Evolutionary conservation across 1,284 basidiomycete species (phyloP), one percentile per base, ranked within the genome.

Genomic region (Flammula alnicola): DNA sequence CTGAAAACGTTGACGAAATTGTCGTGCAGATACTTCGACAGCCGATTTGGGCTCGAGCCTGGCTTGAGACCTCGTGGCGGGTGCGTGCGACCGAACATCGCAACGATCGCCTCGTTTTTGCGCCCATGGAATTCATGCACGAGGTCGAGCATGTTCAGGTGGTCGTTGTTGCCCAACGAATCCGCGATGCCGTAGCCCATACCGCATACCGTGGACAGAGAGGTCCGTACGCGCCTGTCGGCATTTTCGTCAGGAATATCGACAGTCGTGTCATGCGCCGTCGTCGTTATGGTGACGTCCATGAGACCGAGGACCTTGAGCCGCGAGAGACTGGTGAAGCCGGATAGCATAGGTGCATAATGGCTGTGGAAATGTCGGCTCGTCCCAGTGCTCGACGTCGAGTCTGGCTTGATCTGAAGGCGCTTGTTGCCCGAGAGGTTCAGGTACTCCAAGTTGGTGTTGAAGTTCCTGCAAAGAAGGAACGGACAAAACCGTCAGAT

Each of bases 101-200:
- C 97, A 63, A 99, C 96, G 19, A 99, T 76, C n/a, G 92, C 93
- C 69, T 97, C 92, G 61, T 87, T 81, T 37, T 83, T 79, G 47
- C 77, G 74, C 30, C 83, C 86, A 6, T 91, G 84, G 73, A 96
- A 97, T 56, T 91, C 81, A 16, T 94, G 84, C 5, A 96, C 95
- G 20, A 98, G 79, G 68, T 99, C 96, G 57, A 96, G 84, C 84
- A 97, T 93, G 44, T 85, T 90, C 31, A 98, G 79, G 44, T 86
- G 80, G 42, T 92, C 89, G 41, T 82, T 79, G 51, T 76, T 76
- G 26, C 95, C 94, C 27, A 99, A 75, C 11, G 91, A 92, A 66
- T 99, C 96, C 0, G 96, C 92, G 51, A 99, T 97, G 6, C 96
- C 97, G 63, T 99, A 99, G 11, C 89, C 87, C 93, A 99, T 94